These are phyloP conservation scores for Rheum nobile DNA, from an alignment of 148 eudicot species.

Conservation along the genomic window DNA sequence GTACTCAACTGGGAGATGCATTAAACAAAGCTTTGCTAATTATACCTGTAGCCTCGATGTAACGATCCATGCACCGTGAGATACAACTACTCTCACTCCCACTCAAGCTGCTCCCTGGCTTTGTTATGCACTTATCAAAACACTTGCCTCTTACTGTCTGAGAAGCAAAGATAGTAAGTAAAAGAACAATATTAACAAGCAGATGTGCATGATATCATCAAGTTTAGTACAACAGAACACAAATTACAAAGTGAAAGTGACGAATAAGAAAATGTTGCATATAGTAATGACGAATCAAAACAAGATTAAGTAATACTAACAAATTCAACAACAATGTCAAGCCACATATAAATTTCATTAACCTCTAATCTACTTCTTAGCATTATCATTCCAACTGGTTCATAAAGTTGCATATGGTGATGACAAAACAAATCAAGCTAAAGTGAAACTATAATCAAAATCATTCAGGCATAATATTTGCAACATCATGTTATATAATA, in stretches of 20 bases:
- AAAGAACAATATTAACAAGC: neutral
- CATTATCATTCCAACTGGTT: neutral
- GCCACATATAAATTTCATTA: neutral
- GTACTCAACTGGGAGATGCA: too few relatives aligned
- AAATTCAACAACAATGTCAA: neutral
- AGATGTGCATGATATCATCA: neutral
- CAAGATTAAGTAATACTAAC: neutral
- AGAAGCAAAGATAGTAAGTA: neutral
- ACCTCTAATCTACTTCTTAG: neutral
- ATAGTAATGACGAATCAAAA: too few relatives aligned
- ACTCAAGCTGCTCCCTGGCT: slow-evolving; percentile 75
- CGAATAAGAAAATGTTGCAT: too few relatives aligned
- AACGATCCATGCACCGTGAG: slow-evolving; percentile 84
- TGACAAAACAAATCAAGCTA: too few relatives aligned
- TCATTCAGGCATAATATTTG: neutral
- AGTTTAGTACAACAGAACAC: too few relatives aligned
- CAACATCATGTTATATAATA: too few relatives aligned
- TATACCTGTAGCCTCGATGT: slow-evolving; percentile 85
- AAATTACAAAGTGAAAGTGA: too few relatives aligned
- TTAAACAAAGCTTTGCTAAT: too few relatives aligned
- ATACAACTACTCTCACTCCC: slow-evolving; percentile 75
- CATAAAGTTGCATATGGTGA: too few relatives aligned
- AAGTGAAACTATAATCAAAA: too few relatives aligned
- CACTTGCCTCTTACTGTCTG: slow-evolving; percentile 83
- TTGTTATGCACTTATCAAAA: slow-evolving; percentile 75